Percentiles rank a stretch among this genome's conserved stretches.
These are phyloP conservation scores for Pleoardoris graminearum DNA, from an alignment of 2,329 filamentous ascomycete species.

Conservation along the genomic window DNA sequence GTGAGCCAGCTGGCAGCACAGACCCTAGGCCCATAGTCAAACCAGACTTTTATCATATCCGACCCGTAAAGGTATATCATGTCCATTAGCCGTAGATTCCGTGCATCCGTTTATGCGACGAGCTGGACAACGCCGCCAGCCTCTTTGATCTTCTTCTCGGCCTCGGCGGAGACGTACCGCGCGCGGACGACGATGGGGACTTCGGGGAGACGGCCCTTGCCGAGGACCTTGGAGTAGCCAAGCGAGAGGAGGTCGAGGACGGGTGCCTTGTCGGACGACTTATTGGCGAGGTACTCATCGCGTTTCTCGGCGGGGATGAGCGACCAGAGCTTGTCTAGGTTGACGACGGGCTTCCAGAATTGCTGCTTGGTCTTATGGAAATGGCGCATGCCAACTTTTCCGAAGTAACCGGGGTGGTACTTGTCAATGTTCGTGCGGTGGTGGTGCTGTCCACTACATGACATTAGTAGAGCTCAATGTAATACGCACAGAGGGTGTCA, in stretches of 20 bases:
- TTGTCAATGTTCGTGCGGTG: slow-evolving; percentile 91
- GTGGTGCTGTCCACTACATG: slow-evolving; percentile 93
- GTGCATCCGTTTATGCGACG: slow-evolving; percentile 69
- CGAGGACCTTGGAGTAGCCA: slow-evolving; percentile 98
- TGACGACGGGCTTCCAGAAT: slow-evolving; percentile 98
- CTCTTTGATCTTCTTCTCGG: slow-evolving; percentile 98
- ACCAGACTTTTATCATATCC: slow-evolving; percentile 22
- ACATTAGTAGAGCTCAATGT: too few relatives aligned
- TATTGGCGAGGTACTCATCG: slow-evolving; percentile 81
- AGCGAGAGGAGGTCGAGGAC: slow-evolving; percentile 97
- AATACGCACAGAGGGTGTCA: too few relatives aligned
- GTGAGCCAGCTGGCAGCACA: slow-evolving; percentile 27
- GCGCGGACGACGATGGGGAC: slow-evolving; percentile 94
- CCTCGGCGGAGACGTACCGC: slow-evolving; percentile 92
- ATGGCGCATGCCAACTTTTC: slow-evolving; percentile 75
- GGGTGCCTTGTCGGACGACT: slow-evolving; percentile 79
- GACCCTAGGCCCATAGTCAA: slow-evolving; percentile 33
- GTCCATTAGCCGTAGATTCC: slow-evolving; percentile 9
- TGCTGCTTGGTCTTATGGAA: slow-evolving; percentile 94
- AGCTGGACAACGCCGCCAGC: slow-evolving; percentile 95
- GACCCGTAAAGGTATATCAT: slow-evolving; percentile 13
- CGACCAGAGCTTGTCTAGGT: slow-evolving; percentile 99
- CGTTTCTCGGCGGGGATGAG: slow-evolving; percentile 92
- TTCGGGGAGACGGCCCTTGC: slow-evolving; percentile 94
- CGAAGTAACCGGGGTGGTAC: slow-evolving; percentile 99